phyloP scores from a whole-genome alignment of 2,329 filamentous ascomycete species.

The Aureobasidium sp. region DNA sequence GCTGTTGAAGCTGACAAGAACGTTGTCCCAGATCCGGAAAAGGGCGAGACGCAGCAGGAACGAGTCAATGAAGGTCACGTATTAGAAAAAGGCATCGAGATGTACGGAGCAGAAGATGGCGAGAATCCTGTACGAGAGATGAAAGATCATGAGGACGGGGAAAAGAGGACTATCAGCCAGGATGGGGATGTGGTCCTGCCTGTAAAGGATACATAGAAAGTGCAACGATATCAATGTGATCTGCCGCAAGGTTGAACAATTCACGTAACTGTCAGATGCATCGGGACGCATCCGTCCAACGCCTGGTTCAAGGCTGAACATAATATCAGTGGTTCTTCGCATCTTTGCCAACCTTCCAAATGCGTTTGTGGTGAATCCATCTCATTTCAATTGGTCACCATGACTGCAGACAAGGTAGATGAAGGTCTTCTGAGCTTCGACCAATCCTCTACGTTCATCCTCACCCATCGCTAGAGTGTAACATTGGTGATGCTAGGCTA shows the following conservation, averaged over 20 bases:
- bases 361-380: constrained; percentile 26
- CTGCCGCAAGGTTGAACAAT: too few species aligned
- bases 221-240: constrained; percentile 23
- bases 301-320: too few species aligned
- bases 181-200: neutral
- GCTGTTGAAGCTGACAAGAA: neutral
- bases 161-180: neutral
- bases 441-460: neutral
- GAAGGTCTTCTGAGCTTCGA: constrained; percentile 51
- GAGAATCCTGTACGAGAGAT: constrained; percentile 10
- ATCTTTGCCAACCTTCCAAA: constrained; percentile 24
- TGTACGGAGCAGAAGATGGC: constrained; percentile 24
- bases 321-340: too few species aligned
- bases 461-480: neutral
- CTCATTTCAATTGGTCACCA: constrained; percentile 26
- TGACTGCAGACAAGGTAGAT: constrained; percentile 29
- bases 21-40: neutral
- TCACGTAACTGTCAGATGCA: too few species aligned
- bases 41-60: constrained; percentile 16
- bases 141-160: constrained; percentile 3
- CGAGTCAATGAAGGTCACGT: constrained; percentile 22
- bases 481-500: too few species aligned
- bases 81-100: constrained; percentile 25
- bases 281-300: too few species aligned
- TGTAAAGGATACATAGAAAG: neutral